A percentile compares a stretch with the other conserved stretches of the same genome.
phyloP scores from a whole-genome alignment of 306 rosid genomes.

The Erythrophleum fordii region DNA sequence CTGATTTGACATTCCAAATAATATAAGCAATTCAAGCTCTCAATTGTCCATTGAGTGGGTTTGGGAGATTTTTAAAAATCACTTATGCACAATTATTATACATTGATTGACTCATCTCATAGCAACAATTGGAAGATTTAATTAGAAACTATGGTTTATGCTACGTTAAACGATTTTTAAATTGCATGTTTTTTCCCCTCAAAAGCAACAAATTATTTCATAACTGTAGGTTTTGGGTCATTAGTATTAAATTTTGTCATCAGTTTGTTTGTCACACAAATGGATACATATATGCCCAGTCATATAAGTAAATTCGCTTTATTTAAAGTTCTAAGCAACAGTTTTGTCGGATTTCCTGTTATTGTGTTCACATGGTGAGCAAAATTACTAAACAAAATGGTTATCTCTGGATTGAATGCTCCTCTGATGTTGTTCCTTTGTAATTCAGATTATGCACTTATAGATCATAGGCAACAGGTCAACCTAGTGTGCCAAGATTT shows the following conservation, averaged over 20 bases:
- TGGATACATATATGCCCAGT: neutral
- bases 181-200: neutral
- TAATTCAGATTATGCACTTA: constrained; percentile 5
- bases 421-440: constrained; percentile 8
- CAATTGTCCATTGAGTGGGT: constrained; percentile 4
- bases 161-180: neutral
- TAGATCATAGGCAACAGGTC: constrained; percentile 2
- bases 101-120: neutral
- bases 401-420: neutral
- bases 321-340: neutral
- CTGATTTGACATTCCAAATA: neutral
- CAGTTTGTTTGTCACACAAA: neutral
- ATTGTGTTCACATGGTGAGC: neutral
- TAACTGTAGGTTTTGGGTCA: neutral
- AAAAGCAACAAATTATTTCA: neutral
- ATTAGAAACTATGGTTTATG: neutral
- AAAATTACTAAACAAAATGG: neutral
- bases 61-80: neutral
- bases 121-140: neutral
- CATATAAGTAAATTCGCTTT: neutral
- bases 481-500: constrained; percentile 17
- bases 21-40: neutral
- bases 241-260: neutral
- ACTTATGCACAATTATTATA: neutral
- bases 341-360: neutral